These are phyloP conservation scores for Xanthoceras sorbifolium DNA, from an alignment of 345 rosid species.

Conservation along the genomic window DNA sequence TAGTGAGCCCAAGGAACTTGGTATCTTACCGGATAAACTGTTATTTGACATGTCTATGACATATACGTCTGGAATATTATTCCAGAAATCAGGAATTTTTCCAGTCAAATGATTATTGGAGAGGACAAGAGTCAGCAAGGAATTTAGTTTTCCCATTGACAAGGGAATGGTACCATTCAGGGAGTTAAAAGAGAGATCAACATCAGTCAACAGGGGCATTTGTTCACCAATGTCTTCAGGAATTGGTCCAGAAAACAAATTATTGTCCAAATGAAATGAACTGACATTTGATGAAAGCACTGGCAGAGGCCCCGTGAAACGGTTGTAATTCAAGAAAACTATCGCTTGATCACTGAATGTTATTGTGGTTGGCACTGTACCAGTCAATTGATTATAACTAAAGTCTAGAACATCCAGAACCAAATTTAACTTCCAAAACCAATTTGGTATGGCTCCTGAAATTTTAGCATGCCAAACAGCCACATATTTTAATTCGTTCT, in stretches of 20 bases:
- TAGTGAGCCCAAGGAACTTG: not conserved
- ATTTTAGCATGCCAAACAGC: constrained; percentile 7
- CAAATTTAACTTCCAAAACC: constrained; percentile 29
- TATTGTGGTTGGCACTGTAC: constrained; percentile 9
- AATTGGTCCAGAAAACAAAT: constrained; percentile 27
- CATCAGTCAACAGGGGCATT: constrained; percentile 14
- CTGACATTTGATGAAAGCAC: constrained; percentile 27
- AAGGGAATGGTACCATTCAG: not conserved
- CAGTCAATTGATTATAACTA: constrained; percentile 18
- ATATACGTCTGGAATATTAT: not conserved
- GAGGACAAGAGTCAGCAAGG: not conserved
- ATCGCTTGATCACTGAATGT: not conserved
- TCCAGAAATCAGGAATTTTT: too few relatives aligned
- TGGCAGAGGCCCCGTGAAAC: constrained; percentile 29
- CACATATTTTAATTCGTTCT: constrained; percentile 8
- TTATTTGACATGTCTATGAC: not conserved
- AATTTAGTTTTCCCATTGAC: not conserved
- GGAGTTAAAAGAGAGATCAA: constrained; percentile 18
- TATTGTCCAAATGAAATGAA: constrained; percentile 11
- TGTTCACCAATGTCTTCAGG: constrained; percentile 5
- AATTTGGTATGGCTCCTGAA: constrained; percentile 12
- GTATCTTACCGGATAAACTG: not conserved
- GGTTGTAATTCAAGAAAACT: constrained; percentile 24
- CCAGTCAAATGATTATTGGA: not conserved
- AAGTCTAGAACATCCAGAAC: constrained; percentile 3